These are phyloP conservation scores for Oenanthe sinensis DNA, from an alignment of 129 eudicot species.

Conservation along the genomic window DNA sequence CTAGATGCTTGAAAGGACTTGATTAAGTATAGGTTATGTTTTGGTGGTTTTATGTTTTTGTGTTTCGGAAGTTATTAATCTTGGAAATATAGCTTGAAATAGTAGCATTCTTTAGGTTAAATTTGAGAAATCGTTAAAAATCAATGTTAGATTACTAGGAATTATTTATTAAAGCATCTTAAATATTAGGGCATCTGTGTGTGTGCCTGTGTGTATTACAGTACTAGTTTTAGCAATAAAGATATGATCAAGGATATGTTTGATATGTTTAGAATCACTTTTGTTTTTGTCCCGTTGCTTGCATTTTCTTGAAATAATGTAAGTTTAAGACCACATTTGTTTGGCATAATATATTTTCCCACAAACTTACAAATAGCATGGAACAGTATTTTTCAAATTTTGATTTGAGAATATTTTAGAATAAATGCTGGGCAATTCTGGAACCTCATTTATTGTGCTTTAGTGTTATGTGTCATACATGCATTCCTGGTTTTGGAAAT, in stretches of 20 bases:
- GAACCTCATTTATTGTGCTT: not conserved
- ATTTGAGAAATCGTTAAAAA: not conserved
- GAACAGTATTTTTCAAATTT: no score
- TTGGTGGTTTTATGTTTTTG: not conserved
- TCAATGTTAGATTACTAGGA: not conserved
- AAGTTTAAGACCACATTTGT: not conserved
- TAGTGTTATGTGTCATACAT: not conserved
- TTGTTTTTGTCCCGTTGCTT: not conserved
- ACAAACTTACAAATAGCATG: no score
- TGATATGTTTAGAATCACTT: not conserved
- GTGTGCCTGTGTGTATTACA: not conserved
- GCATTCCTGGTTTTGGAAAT: not conserved
- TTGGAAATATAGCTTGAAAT: not conserved
- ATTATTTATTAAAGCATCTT: not conserved
- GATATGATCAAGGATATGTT: not conserved
- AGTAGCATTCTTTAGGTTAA: not conserved
- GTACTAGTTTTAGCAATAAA: no score
- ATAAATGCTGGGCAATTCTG: no score
- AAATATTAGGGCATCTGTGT: not conserved
- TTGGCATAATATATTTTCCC: no score
- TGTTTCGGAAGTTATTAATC: not conserved
- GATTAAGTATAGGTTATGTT: not conserved
- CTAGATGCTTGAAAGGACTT: not conserved
- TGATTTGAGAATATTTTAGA: no score
- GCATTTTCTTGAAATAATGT: not conserved